A percentile compares a stretch with the other conserved stretches of the same genome.
Conservation (phyloP, 176 grass and related monocot genomes). For the Cenchrus purpureus region DNA sequence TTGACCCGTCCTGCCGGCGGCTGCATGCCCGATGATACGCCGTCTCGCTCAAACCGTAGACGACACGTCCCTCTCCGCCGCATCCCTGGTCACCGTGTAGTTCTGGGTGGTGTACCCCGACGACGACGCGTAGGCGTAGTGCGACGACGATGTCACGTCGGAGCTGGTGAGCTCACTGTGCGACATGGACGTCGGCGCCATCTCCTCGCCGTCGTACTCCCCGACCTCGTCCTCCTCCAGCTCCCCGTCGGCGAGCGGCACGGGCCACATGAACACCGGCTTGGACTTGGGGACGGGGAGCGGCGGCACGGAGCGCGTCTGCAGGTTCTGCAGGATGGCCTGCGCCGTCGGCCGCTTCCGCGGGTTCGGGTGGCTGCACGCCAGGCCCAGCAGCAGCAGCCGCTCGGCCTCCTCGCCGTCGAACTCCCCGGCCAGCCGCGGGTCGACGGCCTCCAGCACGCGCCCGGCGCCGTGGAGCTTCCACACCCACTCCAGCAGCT, state of each 20-base stretch:
- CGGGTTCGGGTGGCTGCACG: conserved; percentile 86
- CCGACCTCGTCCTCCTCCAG: neutral
- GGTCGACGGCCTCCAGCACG: conserved; percentile 68
- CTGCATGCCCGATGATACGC: neutral
- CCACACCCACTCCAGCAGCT: conserved; percentile 84
- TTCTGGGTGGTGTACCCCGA: conserved; percentile 51
- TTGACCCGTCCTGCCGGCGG: conserved; percentile 19
- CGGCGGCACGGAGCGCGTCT: conserved; percentile 36
- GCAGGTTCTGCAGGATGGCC: conserved; percentile 61
- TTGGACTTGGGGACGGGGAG: conserved; percentile 58
- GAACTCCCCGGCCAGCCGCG: conserved; percentile 41
- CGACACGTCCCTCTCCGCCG: conserved; percentile 37
- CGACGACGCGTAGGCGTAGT: conserved; percentile 57
- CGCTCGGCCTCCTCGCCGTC: conserved; percentile 58
- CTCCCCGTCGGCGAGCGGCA: conserved; percentile 29
- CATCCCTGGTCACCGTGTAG: conserved; percentile 42
- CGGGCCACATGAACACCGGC: conserved; percentile 82
- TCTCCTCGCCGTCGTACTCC: neutral
- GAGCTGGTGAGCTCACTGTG: conserved; percentile 31
- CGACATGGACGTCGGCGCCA: neutral
- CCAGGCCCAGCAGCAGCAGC: conserved; percentile 80
- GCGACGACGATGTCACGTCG: conserved; percentile 46
- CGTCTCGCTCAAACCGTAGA: conserved; percentile 25
- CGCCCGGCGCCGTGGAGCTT: conserved; percentile 59
- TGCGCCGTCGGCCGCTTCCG: conserved; percentile 62